Evolutionary conservation across 331 rosid genomes (phyloP).

Genomic region (Ulmus americana): DNA sequence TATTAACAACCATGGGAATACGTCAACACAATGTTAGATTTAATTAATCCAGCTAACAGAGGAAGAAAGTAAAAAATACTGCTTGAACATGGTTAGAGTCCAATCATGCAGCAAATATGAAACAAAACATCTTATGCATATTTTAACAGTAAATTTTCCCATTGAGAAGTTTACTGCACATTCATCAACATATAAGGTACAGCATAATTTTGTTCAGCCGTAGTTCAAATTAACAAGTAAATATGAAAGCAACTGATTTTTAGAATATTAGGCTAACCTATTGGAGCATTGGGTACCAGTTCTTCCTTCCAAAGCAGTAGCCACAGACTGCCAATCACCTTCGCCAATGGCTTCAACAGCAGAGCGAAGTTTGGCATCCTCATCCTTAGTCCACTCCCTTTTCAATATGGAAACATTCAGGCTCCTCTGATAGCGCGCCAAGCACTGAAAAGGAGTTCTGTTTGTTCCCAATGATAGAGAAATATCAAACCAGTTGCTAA

Average conservation of each 20-base stretch:
- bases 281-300: conserved; percentile 91
- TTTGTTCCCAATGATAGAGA: conserved; percentile 58
- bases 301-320: conserved; percentile 75
- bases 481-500: conserved; percentile 67
- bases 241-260: conserved; percentile 3
- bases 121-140: neutral
- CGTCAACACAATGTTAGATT: neutral
- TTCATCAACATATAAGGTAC: neutral
- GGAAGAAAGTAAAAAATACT: neutral
- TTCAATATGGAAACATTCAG: conserved; percentile 71
- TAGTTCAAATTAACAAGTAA: conserved; percentile 1
- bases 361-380: conserved; percentile 64
- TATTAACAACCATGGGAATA: neutral
- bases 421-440: conserved; percentile 87
- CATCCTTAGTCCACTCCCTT: conserved; percentile 90
- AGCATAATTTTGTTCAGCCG: neutral
- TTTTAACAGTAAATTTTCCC: neutral
- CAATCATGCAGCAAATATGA: neutral
- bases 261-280: conserved; percentile 50
- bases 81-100: too few species aligned
- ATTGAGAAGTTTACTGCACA: neutral
- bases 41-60: neutral
- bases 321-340: conserved; percentile 76
- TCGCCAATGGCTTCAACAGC: conserved; percentile 63
- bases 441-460: conserved; percentile 90